Base-by-base conservation (phyloP, 2,329 filamentous ascomycete genomes). In the Cephalotrichum gorgonifer region DNA sequence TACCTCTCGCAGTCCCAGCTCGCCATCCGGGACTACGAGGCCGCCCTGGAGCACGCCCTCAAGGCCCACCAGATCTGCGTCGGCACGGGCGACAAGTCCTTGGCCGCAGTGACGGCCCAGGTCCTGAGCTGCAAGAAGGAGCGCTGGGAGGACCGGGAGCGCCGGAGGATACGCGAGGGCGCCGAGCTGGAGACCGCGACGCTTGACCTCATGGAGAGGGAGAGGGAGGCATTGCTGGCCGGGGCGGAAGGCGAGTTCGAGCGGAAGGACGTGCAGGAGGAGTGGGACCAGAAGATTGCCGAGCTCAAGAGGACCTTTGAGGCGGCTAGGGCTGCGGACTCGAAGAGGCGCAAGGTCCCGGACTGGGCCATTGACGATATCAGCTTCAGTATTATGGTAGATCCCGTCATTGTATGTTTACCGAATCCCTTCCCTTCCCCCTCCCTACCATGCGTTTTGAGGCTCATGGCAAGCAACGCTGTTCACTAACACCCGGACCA, bases 1-100 rank as follows among this genome's bases (percentile, higher is more conserved):
- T 87, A 89, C 61, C 77, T 95, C 25, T 83, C 88, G 3, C 86
- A 95, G 65, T 88, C 90, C 1, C 82, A 94, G 55, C 72, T 95
- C n/a, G 76, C 76, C 1, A 74, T 95, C 2, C 73, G 79, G 46
- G 79, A 85, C 55, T 44, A 44, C 30, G 55, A 54, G 51, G 84
- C 84, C 59, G 89, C 90, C 0, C 74, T 94, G 14, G 66, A 73
- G 1, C 80, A 79, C 51, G 88, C 86, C 1, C 70, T 83, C 23
- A 74, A 69, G 33, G 91, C 91, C 8, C 94, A 95, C 65, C 68
- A 78, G 4, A 67, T 85, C 6, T 89, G 85, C 63, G 71, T 81
- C 17, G 68, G 69, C 22, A 73, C 70, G 20, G 76, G 79, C 59
- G 85, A 83, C 60, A 79, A 77, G 52, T 85, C 83, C 33, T 77